These are phyloP conservation scores for Dioszegia aurantiaca DNA, from an alignment of 768 basidiomycete genomes.

Conservation along the genomic window DNA sequence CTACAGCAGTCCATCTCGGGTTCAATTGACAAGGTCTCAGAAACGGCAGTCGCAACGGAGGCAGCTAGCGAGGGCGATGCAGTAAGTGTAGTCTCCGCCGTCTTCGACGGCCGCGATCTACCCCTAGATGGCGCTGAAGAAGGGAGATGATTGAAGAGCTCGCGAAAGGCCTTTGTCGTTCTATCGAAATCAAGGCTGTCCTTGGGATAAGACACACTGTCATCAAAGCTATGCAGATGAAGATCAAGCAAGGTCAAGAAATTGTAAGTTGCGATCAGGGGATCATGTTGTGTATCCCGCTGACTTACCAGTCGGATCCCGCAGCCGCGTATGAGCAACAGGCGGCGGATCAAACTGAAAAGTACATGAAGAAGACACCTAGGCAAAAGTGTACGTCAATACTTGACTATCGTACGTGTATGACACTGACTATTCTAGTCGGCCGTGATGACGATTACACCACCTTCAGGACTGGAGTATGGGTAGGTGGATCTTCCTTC, in stretches of 20 bases:
- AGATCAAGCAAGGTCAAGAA: constrained; percentile 14
- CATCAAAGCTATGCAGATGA: constrained; percentile 14
- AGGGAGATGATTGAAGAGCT: constrained; percentile 30
- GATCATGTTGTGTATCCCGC: background rate
- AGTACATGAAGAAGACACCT: constrained; percentile 27
- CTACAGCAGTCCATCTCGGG: constrained; percentile 23
- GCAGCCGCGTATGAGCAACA: constrained; percentile 20
- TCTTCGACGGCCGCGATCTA: no score
- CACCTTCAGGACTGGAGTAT: constrained; percentile 28
- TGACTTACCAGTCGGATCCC: constrained; percentile 22
- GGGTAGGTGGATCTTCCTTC: constrained; percentile 24
- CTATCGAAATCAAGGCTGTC: constrained; percentile 22
- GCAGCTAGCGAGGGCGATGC: constrained; percentile 27
- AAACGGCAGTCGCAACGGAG: constrained; percentile 30
- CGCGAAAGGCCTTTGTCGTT: constrained; percentile 17
- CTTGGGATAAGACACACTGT: constrained; percentile 23
- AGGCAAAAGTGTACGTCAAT: constrained; percentile 33
- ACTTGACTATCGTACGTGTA: background rate
- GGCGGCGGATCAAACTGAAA: constrained; percentile 10
- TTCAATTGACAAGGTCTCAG: constrained; percentile 19
- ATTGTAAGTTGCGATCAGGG: constrained; percentile 19
- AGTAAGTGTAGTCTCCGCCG: constrained; percentile 14
- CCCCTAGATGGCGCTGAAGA: no score
- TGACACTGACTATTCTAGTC: constrained; percentile 27
- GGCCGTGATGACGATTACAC: constrained; percentile 23